Base-by-base conservation (phyloP, 805 yeast genomes). In the Wickerhamiella sergipiensis region DNA sequence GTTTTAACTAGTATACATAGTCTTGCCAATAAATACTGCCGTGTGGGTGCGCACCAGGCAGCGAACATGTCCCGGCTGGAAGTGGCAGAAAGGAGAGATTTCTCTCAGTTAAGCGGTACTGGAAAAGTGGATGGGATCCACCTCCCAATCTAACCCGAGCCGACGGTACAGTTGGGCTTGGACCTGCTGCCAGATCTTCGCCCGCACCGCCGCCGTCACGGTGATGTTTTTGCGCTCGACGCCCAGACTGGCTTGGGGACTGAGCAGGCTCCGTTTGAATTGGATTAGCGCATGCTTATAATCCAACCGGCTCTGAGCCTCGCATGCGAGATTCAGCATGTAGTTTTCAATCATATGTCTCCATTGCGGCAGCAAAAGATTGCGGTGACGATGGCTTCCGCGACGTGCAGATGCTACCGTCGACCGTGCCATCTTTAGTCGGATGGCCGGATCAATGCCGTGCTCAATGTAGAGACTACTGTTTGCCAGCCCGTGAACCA, bases 331-430 rank as follows among this genome's bases (percentile, higher is more conserved):
- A 59, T 79, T 80, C 38, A 81, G 64, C 38, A 80, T 58, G 59
- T 76, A 83, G 64, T 81, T 83, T 56, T 83, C 90, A 52, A 83
- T 79, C 24, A 83, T 74, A 59, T 81, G 80, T 57, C 89, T 69
- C 86, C 88, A 82, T 62, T 83, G 85, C 23, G 78, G 76, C 55
- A 74, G 33, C 3, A 12, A 6, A 7, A 29, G 33, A 6, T 29
- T 7, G 33, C 33, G 71, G 6, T 75, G 67, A n/a, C 76, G 60
- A 45, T 46, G 42, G 15, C 44, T 45, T n/a, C 59, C 52, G 19
- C 53, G 49, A 13, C 64, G 58, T 0, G 83, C 83, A 13, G 80
- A 72, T 49, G 71, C 67, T 7, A 83, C 77, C 1, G 85, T 80
- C 61, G 76, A 80, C 53, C 67, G 68, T 0, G 88, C 89, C 17